A percentile compares a stretch with the other conserved stretches of the same genome.
These are phyloP conservation scores for Aspergillus fischeri DNA, from an alignment of 2,329 filamentous ascomycete species.

Conservation along the genomic window DNA sequence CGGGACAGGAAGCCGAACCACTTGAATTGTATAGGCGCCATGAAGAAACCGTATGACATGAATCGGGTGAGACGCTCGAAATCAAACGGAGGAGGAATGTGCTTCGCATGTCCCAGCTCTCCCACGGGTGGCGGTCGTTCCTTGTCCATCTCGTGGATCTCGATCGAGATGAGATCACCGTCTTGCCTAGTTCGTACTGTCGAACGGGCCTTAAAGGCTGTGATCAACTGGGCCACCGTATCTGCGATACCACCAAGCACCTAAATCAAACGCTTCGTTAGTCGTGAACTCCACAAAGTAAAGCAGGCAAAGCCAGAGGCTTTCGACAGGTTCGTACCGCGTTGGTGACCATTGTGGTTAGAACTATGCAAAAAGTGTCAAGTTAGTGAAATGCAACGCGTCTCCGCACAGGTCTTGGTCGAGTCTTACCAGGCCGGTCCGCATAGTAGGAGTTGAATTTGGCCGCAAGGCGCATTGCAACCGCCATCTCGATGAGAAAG, in stretches of 20 bases:
- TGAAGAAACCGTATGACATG: slow-evolving; percentile 95
- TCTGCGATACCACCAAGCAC: slow-evolving; percentile 92
- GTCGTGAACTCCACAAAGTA: neutral
- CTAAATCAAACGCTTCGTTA: slow-evolving; percentile 31
- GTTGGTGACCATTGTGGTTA: slow-evolving; percentile 99
- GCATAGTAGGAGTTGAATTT: slow-evolving; percentile 95
- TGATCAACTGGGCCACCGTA: slow-evolving; percentile 90
- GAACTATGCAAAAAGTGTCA: slow-evolving; percentile 50
- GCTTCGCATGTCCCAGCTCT: slow-evolving; percentile 62
- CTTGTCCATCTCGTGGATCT: slow-evolving; percentile 81
- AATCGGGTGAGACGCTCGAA: slow-evolving; percentile 92
- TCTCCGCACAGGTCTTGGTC: neutral
- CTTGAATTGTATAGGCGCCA: slow-evolving; percentile 91
- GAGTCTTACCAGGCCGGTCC: slow-evolving; percentile 68
- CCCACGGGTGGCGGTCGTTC: slow-evolving; percentile 65
- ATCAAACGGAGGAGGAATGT: slow-evolving; percentile 78
- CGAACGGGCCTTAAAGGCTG: slow-evolving; percentile 63
- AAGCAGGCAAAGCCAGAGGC: neutral
- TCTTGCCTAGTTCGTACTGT: slow-evolving; percentile 54
- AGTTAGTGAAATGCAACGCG: slow-evolving; percentile 13
- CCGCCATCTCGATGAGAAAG: slow-evolving; percentile 82
- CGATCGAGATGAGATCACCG: slow-evolving; percentile 73
- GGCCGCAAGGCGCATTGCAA: slow-evolving; percentile 74
- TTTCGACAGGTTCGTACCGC: slow-evolving; percentile 53
- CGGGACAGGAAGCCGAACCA: slow-evolving; percentile 87